Conservation (phyloP, 169 alveolate species). For the Cryptosporidium tyzzeri region DNA sequence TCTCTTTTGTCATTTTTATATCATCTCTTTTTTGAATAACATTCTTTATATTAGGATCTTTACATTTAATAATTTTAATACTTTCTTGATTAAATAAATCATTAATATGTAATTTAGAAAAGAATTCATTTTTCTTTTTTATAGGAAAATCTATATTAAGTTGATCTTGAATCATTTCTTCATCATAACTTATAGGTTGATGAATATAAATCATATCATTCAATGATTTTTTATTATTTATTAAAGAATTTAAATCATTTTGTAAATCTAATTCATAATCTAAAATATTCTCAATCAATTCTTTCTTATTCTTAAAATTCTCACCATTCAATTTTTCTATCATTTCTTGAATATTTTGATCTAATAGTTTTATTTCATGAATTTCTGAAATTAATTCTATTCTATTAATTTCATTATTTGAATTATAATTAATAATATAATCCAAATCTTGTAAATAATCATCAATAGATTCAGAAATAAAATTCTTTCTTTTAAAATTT, state of each 20-base stretch:
- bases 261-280: not conserved
- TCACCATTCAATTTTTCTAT: not conserved
- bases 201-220: not conserved
- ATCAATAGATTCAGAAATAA: not conserved
- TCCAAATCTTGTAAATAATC: slow-evolving; percentile 5
- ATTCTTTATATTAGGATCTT: not conserved
- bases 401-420: not conserved
- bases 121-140: not conserved
- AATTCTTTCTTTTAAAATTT: not conserved
- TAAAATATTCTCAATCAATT: not conserved
- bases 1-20: not conserved
- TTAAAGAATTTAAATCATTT: not conserved
- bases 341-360: not conserved
- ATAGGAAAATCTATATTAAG: not conserved
- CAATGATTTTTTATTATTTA: not conserved
- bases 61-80: not conserved
- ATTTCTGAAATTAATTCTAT: not conserved
- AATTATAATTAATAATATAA: not conserved
- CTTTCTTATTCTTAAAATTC: not conserved
- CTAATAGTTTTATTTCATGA: not conserved
- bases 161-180: slow-evolving; percentile 1
- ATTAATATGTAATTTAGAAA: not conserved
- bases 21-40: not conserved
- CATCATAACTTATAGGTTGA: slow-evolving; percentile 40
- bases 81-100: not conserved